Conservation (phyloP, 192 early-diverging fungal species). For the Backusella morwellensis region DNA sequence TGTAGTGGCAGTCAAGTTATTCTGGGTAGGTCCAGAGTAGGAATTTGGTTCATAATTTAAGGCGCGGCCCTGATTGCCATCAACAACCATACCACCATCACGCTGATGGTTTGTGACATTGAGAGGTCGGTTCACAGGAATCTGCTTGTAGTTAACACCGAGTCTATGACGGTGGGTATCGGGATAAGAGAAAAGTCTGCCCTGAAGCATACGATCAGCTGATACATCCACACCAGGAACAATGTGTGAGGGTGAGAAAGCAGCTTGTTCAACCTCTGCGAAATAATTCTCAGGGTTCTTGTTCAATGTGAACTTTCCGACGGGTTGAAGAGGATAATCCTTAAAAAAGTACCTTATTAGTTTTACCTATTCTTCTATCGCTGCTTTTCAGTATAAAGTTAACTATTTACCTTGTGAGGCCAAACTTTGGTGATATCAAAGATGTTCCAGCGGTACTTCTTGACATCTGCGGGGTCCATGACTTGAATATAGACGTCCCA, state of each 20-base stretch:
- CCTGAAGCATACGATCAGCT: slow-evolving; percentile 81
- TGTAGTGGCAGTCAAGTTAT: slow-evolving; percentile 51
- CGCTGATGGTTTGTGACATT: slow-evolving; percentile 69
- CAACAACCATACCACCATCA: slow-evolving; percentile 60
- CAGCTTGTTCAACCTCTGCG: slow-evolving; percentile 81
- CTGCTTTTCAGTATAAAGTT: background rate
- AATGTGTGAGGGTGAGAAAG: slow-evolving; percentile 76
- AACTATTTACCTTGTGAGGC: slow-evolving; percentile 55
- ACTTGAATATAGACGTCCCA: slow-evolving; percentile 77
- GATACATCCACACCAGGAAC: slow-evolving; percentile 77
- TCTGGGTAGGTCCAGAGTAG: slow-evolving; percentile 55
- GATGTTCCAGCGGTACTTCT: slow-evolving; percentile 68
- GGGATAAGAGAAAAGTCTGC: slow-evolving; percentile 79
- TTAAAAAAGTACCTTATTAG: background rate
- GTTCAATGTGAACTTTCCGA: slow-evolving; percentile 79
- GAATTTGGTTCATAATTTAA: slow-evolving; percentile 79
- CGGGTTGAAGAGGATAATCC: slow-evolving; percentile 70
- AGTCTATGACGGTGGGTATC: slow-evolving; percentile 85
- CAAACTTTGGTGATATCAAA: slow-evolving; percentile 86
- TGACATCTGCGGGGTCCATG: slow-evolving; percentile 66
- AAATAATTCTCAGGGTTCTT: slow-evolving; percentile 84
- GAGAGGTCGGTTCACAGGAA: slow-evolving; percentile 78
- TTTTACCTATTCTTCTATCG: background rate
- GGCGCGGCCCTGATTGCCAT: slow-evolving; percentile 53
- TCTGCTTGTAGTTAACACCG: slow-evolving; percentile 73